Percentiles rank a stretch among this genome's conserved stretches.
These are phyloP conservation scores for Yamadazyma ubonensis DNA, from an alignment of 805 yeast genomes.

Conservation along the genomic window DNA sequence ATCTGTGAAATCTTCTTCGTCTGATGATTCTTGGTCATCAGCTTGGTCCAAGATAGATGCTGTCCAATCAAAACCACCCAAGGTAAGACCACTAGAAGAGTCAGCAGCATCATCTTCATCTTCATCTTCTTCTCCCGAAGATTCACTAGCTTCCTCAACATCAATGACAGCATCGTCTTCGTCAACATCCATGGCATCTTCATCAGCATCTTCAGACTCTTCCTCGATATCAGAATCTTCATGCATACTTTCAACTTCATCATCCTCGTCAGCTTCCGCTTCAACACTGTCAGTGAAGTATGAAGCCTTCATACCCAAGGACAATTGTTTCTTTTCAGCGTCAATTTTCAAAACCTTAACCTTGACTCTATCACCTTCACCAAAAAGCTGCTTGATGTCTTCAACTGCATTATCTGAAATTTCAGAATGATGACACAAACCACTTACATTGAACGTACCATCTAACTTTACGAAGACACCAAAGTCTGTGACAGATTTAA, in stretches of 20 bases:
- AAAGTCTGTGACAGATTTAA: constrained; percentile 74
- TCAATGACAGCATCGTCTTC: constrained; percentile 36
- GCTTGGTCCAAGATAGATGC: constrained; percentile 85
- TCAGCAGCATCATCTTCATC: constrained; percentile 28
- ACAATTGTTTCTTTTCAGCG: constrained; percentile 64
- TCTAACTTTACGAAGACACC: constrained; percentile 88
- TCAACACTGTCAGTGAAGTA: constrained; percentile 53
- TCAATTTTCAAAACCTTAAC: constrained; percentile 72
- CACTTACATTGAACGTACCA: constrained; percentile 71
- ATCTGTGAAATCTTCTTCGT: constrained; percentile 57
- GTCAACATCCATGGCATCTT: constrained; percentile 23
- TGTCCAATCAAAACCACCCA: constrained; percentile 94
- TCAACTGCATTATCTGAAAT: constrained; percentile 68
- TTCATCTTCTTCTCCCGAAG: constrained; percentile 20
- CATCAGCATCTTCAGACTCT: constrained; percentile 23
- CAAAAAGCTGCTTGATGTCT: constrained; percentile 65
- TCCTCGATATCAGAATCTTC: constrained; percentile 11
- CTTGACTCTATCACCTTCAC: constrained; percentile 88
- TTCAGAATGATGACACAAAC: constrained; percentile 84
- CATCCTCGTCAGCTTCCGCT: constrained; percentile 20
- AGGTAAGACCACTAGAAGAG: constrained; percentile 57
- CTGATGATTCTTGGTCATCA: constrained; percentile 47
- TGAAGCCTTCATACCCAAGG: constrained; percentile 94
- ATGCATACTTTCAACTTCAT: constrained; percentile 18
- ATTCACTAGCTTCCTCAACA: constrained; percentile 31